These are phyloP conservation scores for Samsoniella hepiali DNA, from an alignment of 2,329 filamentous ascomycete genomes.

Conservation along the genomic window DNA sequence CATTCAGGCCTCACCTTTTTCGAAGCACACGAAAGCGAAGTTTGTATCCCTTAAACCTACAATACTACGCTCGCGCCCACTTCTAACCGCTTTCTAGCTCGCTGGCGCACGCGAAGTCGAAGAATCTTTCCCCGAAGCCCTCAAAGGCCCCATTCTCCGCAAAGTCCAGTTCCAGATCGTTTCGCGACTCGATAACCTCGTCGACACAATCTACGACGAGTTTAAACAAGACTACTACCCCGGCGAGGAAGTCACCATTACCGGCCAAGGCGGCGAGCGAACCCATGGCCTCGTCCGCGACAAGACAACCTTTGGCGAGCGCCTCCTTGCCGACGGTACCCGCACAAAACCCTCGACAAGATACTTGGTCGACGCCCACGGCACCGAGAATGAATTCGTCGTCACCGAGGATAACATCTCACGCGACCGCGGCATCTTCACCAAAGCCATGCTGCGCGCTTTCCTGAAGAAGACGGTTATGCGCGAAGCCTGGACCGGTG, in stretches of 20 bases:
- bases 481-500: conserved; percentile 90
- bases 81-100: conserved; percentile 45
- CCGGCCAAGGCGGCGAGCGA: conserved; percentile 65
- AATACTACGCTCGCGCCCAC: background rate
- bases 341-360: conserved; percentile 69
- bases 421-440: conserved; percentile 87
- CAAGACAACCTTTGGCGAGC: conserved; percentile 71
- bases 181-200: conserved; percentile 80
- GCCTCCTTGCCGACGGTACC: conserved; percentile 62
- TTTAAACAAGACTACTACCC: conserved; percentile 91
- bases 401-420: conserved; percentile 78
- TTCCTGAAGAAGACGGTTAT: conserved; percentile 96
- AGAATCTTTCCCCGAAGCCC: conserved; percentile 81
- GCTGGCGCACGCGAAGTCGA: conserved; percentile 86
- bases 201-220: conserved; percentile 67
- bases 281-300: conserved; percentile 75
- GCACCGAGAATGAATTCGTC: conserved; percentile 69
- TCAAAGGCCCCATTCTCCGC: conserved; percentile 86
- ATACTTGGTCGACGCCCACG: conserved; percentile 75
- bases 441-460: conserved; percentile 86
- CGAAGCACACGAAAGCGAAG: conserved; percentile 87
- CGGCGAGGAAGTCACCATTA: conserved; percentile 76
- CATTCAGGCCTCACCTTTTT: conserved; percentile 91
- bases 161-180: conserved; percentile 88
- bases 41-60: conserved; percentile 44